Percentiles rank a stretch among this genome's conserved stretches.
Conservation (phyloP, 805 yeast genomes). For the Candida tibetensis region DNA sequence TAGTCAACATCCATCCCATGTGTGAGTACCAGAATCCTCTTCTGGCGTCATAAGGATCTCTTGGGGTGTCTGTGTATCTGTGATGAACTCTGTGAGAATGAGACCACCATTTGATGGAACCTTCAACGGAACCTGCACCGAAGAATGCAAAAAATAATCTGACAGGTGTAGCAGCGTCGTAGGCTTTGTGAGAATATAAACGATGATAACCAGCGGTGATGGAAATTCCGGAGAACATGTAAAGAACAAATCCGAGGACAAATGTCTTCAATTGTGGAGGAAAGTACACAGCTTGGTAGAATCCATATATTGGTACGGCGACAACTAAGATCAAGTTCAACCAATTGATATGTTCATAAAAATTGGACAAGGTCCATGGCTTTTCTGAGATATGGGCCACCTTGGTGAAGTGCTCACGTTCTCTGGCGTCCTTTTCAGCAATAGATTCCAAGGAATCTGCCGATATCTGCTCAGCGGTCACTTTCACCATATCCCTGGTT, state of each 20-base stretch:
- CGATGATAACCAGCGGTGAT: slow-evolving; percentile 86
- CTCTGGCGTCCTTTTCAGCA: slow-evolving; percentile 37
- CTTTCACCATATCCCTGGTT: slow-evolving; percentile 65
- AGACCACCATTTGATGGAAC: slow-evolving; percentile 88
- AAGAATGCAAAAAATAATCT: slow-evolving; percentile 67
- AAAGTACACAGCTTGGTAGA: slow-evolving; percentile 41
- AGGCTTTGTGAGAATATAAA: slow-evolving; percentile 74
- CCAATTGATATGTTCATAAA: slow-evolving; percentile 79
- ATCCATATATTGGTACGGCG: slow-evolving; percentile 56
- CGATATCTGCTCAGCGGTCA: slow-evolving; percentile 63
- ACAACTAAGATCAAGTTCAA: slow-evolving; percentile 65
- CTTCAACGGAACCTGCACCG: slow-evolving; percentile 82
- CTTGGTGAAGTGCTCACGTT: slow-evolving; percentile 38
- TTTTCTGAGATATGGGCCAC: slow-evolving; percentile 66
- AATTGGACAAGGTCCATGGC: slow-evolving; percentile 72
- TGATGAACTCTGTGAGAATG: slow-evolving; percentile 85
- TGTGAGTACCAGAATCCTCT: slow-evolving; percentile 81
- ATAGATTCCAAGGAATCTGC: slow-evolving; percentile 46
- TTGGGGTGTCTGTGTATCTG: slow-evolving; percentile 76
- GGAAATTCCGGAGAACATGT: slow-evolving; percentile 63
- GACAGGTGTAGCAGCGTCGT: slow-evolving; percentile 58
- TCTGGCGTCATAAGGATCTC: slow-evolving; percentile 88
- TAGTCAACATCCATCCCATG: slow-evolving; percentile 80
- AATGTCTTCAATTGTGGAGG: slow-evolving; percentile 54
- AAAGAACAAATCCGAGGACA: slow-evolving; percentile 51